A percentile compares a stretch with the other conserved stretches of the same genome.
phyloP scores from a whole-genome alignment of 306 rosid species.

The Canavalia ensiformis region DNA sequence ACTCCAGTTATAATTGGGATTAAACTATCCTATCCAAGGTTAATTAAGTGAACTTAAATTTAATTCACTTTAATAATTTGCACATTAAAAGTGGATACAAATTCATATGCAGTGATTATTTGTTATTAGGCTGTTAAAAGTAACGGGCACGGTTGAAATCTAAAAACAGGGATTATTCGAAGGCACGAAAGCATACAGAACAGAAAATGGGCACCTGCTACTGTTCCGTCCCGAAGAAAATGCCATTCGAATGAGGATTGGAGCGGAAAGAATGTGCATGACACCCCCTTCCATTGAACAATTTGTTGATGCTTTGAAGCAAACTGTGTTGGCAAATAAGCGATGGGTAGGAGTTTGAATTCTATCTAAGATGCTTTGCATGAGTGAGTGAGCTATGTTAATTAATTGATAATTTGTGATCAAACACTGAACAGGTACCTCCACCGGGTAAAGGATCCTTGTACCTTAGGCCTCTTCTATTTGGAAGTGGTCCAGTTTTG shows the following conservation, averaged over 20 bases:
- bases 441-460: constrained; percentile 84
- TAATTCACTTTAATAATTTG: too few species aligned
- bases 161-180: constrained; percentile 75
- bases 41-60: too few species aligned
- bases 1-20: too few species aligned
- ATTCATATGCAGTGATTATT: too few species aligned
- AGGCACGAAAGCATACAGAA: constrained; percentile 90
- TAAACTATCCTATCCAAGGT: too few species aligned
- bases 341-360: constrained; percentile 70
- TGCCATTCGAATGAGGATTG: constrained; percentile 75
- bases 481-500: constrained; percentile 86
- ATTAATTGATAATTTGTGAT: too few species aligned
- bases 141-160: not conserved
- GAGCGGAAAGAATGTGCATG: constrained; percentile 96
- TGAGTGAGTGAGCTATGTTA: not conserved
- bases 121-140: too few species aligned
- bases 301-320: constrained; percentile 81
- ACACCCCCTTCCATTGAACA: constrained; percentile 70
- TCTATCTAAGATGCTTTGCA: not conserved
- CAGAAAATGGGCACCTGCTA: constrained; percentile 69
- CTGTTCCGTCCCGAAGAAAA: constrained; percentile 87
- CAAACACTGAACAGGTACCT: constrained; percentile 68
- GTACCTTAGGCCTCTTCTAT: constrained; percentile 84
- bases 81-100: too few species aligned
- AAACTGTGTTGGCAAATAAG: constrained; percentile 74